A percentile compares a stretch with the other conserved stretches of the same genome.
Evolutionary conservation across 2,329 filamentous ascomycete genomes (phyloP).

Genomic region (Cladorrhinum sp.): DNA sequence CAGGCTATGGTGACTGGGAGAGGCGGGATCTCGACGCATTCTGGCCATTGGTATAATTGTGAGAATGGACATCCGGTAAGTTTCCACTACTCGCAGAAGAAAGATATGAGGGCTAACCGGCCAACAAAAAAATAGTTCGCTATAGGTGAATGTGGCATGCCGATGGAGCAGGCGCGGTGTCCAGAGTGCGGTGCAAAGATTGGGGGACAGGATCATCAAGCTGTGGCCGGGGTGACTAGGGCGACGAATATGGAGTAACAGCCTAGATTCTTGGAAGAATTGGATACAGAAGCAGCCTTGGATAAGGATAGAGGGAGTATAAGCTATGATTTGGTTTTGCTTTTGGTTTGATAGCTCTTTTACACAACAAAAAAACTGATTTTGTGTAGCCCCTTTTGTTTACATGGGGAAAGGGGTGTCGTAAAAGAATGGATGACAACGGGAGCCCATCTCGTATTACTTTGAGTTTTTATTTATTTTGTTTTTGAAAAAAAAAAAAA

Average conservation of each 20-base stretch:
- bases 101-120: constrained; percentile 61
- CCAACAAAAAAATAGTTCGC: constrained; percentile 58
- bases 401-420: too few species aligned
- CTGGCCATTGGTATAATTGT: constrained; percentile 35
- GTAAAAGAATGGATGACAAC: too few species aligned
- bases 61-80: constrained; percentile 32
- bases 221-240: constrained; percentile 49
- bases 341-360: too few species aligned
- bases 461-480: too few species aligned
- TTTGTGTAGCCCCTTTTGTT: too few species aligned
- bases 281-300: too few species aligned
- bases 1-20: constrained; percentile 45
- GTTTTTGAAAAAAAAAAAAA: too few species aligned
- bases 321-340: too few species aligned
- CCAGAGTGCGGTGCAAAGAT: constrained; percentile 59
- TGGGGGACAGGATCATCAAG: constrained; percentile 51
- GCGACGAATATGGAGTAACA: constrained; percentile 49
- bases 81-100: constrained; percentile 38
- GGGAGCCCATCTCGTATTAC: too few species aligned
- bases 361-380: too few species aligned
- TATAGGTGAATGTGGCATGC: constrained; percentile 64
- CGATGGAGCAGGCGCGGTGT: constrained; percentile 59
- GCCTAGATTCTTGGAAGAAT: not conserved
- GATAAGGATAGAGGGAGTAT: too few species aligned
- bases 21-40: constrained; percentile 38